A percentile compares a stretch with the other conserved stretches of the same genome.
Conservation (phyloP, 371 early-diverging fungal genomes). For the Mortierella sp. region DNA sequence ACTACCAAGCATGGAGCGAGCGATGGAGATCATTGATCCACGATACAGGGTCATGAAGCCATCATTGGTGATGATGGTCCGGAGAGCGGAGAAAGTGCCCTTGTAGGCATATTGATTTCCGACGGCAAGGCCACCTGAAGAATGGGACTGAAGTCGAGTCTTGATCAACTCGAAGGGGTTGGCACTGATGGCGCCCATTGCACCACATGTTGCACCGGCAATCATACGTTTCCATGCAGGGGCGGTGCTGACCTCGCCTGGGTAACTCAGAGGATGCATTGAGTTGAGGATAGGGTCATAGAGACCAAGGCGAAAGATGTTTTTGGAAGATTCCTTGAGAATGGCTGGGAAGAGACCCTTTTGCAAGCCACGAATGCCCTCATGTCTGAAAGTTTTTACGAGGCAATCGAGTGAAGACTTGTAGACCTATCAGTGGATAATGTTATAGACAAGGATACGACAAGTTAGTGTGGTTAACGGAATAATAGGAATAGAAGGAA, state of each 20-base stretch:
- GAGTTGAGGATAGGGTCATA: conserved; percentile 74
- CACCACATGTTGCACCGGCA: conserved; percentile 76
- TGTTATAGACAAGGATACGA: neutral
- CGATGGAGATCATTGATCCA: conserved; percentile 70
- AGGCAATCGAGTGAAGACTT: conserved; percentile 73
- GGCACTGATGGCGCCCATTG: conserved; percentile 77
- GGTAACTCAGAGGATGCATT: conserved; percentile 66
- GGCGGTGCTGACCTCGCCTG: conserved; percentile 59
- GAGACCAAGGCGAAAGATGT: conserved; percentile 78
- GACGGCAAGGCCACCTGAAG: conserved; percentile 63
- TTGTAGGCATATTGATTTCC: conserved; percentile 75
- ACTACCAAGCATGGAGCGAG: conserved; percentile 70
- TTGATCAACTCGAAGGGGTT: conserved; percentile 83
- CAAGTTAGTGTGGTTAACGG: too few relatives aligned
- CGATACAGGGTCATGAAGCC: conserved; percentile 65
- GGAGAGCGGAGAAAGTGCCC: conserved; percentile 66
- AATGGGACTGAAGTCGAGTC: conserved; percentile 71
- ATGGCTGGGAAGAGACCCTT: conserved; percentile 79
- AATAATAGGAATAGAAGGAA: neutral
- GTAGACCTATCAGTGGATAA: conserved; percentile 60
- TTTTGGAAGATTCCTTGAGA: conserved; percentile 75
- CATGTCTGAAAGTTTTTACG: conserved; percentile 70
- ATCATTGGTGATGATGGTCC: conserved; percentile 62
- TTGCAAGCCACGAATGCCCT: conserved; percentile 75
- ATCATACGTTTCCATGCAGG: conserved; percentile 81